Conservation (phyloP, 1,284 basidiomycete genomes). For the Sanghuangporus sanghuang region DNA sequence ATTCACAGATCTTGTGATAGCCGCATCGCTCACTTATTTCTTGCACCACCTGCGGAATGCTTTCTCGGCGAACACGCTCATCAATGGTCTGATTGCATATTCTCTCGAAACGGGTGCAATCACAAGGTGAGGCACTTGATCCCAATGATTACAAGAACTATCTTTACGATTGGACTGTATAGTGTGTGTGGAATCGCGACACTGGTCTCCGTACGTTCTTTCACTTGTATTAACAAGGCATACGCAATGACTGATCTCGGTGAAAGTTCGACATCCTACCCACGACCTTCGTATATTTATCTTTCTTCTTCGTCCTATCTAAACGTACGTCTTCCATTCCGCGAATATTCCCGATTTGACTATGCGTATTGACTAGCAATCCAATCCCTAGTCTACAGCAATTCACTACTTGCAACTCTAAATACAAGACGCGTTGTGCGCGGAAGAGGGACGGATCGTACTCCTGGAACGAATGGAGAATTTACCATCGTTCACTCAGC, state of each 20-base stretch:
- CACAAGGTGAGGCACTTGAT: slow-evolving; percentile 16
- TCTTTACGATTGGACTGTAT: not conserved
- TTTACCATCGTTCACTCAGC: slow-evolving; percentile 14
- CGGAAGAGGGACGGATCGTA: slow-evolving; percentile 40
- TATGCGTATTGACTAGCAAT: not conserved
- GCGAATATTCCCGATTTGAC: not conserved
- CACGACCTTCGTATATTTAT: slow-evolving; percentile 51
- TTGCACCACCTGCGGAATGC: slow-evolving; percentile 46
- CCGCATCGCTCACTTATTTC: slow-evolving; percentile 46
- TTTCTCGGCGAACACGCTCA: slow-evolving; percentile 33
- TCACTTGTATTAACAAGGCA: not conserved
- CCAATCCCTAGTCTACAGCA: slow-evolving; percentile 48
- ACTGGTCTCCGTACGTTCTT: slow-evolving; percentile 44
- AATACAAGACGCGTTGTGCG: slow-evolving; percentile 45
- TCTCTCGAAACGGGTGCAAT: slow-evolving; percentile 38
- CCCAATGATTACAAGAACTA: not conserved
- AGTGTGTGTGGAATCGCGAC: slow-evolving; percentile 56
- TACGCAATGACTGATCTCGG: not conserved
- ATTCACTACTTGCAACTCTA: slow-evolving; percentile 64
- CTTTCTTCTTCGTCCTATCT: slow-evolving; percentile 56
- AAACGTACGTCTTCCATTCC: slow-evolving; percentile 42
- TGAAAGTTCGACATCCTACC: slow-evolving; percentile 52
- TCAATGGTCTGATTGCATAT: slow-evolving; percentile 47
- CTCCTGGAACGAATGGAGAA: slow-evolving; percentile 30
- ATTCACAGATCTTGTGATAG: slow-evolving; percentile 42